A percentile compares a stretch with the other conserved stretches of the same genome.
Evolutionary conservation across 2,329 filamentous ascomycete genomes (phyloP).

Genomic region (Pseudogymnoascus sp.): DNA sequence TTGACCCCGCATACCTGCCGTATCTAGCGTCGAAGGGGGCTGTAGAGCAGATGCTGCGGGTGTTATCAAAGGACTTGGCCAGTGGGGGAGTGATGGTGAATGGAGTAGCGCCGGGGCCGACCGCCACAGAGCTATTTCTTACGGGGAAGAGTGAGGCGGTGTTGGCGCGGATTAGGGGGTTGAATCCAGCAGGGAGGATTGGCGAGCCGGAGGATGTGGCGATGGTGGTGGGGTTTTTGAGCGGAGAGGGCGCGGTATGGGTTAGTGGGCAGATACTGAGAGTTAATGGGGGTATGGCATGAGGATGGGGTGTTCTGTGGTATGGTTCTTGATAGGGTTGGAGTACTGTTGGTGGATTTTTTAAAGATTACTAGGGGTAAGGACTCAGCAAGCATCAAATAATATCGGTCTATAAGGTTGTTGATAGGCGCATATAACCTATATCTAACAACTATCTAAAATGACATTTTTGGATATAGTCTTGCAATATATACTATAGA

Average conservation of each 20-base stretch:
- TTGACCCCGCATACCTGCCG: constrained; percentile 36
- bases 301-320: background rate
- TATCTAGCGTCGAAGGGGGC: constrained; percentile 45
- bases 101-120: constrained; percentile 43
- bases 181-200: constrained; percentile 37
- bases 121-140: constrained; percentile 42
- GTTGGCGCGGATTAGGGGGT: constrained; percentile 32
- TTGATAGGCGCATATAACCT: background rate
- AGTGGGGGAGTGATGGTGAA: constrained; percentile 42
- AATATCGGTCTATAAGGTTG: background rate
- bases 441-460: background rate
- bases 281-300: constrained; percentile 33
- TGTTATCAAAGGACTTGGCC: constrained; percentile 43
- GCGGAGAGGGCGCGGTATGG: constrained; percentile 29
- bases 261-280: constrained; percentile 35
- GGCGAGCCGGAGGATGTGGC: constrained; percentile 42
- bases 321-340: background rate
- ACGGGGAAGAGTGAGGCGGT: constrained; percentile 34
- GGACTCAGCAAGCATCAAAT: background rate
- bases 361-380: background rate
- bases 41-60: constrained; percentile 44
- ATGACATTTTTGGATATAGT: background rate
- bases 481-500: background rate
- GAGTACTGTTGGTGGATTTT: background rate
- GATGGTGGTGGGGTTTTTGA: constrained; percentile 35